These are phyloP conservation scores for Lactifluus pinguis DNA, from an alignment of 768 basidiomycete genomes.

Conservation along the genomic window DNA sequence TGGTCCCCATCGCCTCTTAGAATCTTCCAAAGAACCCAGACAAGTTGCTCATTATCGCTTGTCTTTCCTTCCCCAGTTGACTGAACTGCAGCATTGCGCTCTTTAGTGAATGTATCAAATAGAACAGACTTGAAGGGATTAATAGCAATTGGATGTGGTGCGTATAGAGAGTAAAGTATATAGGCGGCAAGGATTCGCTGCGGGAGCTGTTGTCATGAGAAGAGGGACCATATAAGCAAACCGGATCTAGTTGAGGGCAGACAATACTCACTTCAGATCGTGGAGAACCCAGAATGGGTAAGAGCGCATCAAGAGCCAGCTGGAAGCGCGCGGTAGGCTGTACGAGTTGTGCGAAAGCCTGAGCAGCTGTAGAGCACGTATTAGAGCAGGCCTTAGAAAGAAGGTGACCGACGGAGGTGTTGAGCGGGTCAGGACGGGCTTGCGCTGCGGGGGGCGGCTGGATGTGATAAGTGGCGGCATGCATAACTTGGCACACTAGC, in stretches of 20 bases:
- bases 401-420: slow-evolving; percentile 59
- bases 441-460: slow-evolving; percentile 27
- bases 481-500: slow-evolving; percentile 20
- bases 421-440: slow-evolving; percentile 39
- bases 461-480: slow-evolving; percentile 28
- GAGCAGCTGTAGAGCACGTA: slow-evolving; percentile 70
- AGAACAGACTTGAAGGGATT: slow-evolving; percentile 77
- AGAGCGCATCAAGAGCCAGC: slow-evolving; percentile 72
- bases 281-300: slow-evolving; percentile 53
- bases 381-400: slow-evolving; percentile 56
- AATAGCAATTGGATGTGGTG: slow-evolving; percentile 67
- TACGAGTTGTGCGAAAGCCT: slow-evolving; percentile 67
- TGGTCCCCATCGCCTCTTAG: slow-evolving; percentile 76
- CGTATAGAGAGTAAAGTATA: slow-evolving; percentile 72
- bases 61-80: slow-evolving; percentile 40
- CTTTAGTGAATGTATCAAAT: slow-evolving; percentile 55
- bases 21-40: slow-evolving; percentile 85
- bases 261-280: slow-evolving; percentile 18
- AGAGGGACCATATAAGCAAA: neutral
- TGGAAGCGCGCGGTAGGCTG: slow-evolving; percentile 72
- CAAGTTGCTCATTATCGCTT: slow-evolving; percentile 63
- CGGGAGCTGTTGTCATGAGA: slow-evolving; percentile 39
- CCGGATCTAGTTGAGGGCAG: neutral
- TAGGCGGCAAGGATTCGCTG: slow-evolving; percentile 72
- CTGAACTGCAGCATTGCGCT: slow-evolving; percentile 51